Base-by-base conservation (phyloP, 1,284 basidiomycete genomes). In the Dichomitus squalens region DNA sequence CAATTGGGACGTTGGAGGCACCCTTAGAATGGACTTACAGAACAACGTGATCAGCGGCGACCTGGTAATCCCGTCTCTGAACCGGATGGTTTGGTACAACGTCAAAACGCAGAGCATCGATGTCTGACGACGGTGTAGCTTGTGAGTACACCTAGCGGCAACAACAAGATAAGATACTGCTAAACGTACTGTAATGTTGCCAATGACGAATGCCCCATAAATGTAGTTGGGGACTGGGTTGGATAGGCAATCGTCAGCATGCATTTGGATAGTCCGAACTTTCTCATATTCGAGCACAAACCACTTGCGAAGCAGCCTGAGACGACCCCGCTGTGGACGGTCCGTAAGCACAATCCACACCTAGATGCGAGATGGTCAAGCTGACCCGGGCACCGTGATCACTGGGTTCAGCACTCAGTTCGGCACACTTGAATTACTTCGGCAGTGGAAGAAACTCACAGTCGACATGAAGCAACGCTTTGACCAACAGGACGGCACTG, bases 51-150 rank as follows among this genome's bases (percentile, higher is more conserved):
- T 29, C 25, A 44, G 27, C n/a, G 41, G 25, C 7, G 41, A 44
- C 25, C 41, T 27, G 9, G 25, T 23, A 29, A 29, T 27, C 16
- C 18, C 41, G 18, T 49, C 12, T 33, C 47, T 34, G 33, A 49
- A 49, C 20, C 47, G 47, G 2, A 49, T 21, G 12, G 47, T 49
- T 49, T 36, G 31, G 23, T 49, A 35, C 16, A 49, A n/a, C 47
- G 47, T 49, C 47, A 49, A 12, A 18, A 49, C 27, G 31, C 47
- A 49, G 12, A 49, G 47, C 29, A 36, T 49, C 7, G 47, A 49
- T 14, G 47, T 49, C 47, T 49, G 18, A n/a, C n/a, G 6, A 9
- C 16, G 6, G 39, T 40, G 39, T 18, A 40, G 6, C 7, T 18
- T 16, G 16, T 20, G 7, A 35, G n/a, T 21, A 31, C 1, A 35